Evolutionary conservation across 768 basidiomycete genomes (phyloP).

Genomic region (Hericium alpestre): DNA sequence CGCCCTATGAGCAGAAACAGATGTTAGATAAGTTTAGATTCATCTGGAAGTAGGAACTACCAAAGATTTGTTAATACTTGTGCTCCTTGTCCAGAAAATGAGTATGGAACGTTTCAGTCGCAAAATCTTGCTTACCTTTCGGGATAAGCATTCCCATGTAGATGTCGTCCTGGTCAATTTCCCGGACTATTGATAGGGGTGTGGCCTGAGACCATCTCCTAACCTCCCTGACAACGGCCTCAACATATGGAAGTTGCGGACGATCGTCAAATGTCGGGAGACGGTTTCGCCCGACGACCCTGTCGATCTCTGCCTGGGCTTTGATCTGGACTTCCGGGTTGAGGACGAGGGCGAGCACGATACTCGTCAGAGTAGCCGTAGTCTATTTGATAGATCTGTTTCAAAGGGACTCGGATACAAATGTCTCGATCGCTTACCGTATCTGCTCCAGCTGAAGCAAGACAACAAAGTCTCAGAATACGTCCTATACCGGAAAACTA

Average conservation of each 20-base stretch:
- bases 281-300: conserved; percentile 17
- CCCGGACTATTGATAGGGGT: conserved; percentile 6
- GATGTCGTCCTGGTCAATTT: too few relatives aligned
- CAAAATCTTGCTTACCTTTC: too few relatives aligned
- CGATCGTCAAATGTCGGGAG: conserved; percentile 19
- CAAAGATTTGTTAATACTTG: too few relatives aligned
- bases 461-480: not conserved
- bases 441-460: not conserved
- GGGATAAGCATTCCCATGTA: too few relatives aligned
- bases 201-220: conserved; percentile 21
- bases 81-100: too few relatives aligned
- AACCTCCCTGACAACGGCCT: conserved; percentile 17
- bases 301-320: conserved; percentile 22
- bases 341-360: conserved; percentile 22
- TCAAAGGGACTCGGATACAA: too few relatives aligned
- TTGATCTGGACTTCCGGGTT: conserved; percentile 20
- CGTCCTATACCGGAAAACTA: not conserved
- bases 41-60: too few relatives aligned
- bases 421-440: not conserved
- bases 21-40: too few relatives aligned
- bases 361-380: conserved; percentile 18
- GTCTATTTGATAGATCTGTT: conserved; percentile 9
- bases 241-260: conserved; percentile 16
- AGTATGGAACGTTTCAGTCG: too few relatives aligned
- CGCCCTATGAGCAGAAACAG: too few relatives aligned